Percentiles rank a stretch among this genome's conserved stretches.
Evolutionary conservation across 257 asterid genomes (phyloP).

Genomic region (Hygrophila difformis): DNA sequence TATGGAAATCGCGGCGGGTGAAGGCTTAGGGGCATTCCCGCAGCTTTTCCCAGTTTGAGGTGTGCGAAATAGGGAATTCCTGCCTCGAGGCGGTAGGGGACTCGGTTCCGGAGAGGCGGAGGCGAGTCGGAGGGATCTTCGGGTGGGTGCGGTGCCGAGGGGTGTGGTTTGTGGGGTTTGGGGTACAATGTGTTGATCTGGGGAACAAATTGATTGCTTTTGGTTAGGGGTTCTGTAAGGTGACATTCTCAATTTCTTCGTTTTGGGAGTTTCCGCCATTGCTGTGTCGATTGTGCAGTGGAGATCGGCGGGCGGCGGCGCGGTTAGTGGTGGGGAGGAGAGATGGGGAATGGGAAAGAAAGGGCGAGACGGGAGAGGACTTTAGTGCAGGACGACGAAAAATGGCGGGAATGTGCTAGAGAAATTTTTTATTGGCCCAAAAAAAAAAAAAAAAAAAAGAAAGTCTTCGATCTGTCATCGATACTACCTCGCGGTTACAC

Average conservation of each 20-base stretch:
- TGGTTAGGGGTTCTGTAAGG: constrained; percentile 21
- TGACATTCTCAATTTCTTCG: constrained; percentile 29
- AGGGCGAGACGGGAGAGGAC: background rate
- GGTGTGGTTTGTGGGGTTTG: constrained; percentile 36
- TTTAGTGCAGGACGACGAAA: background rate
- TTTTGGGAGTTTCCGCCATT: constrained; percentile 50
- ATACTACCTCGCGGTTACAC: too few species aligned
- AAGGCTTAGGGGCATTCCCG: constrained; percentile 16
- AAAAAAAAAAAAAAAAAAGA: too few species aligned
- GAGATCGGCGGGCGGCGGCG: constrained; percentile 11
- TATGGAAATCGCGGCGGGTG: constrained; percentile 21
- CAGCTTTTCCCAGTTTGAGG: constrained; percentile 4
- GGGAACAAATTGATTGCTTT: constrained; percentile 22
- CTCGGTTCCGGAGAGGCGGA: constrained; percentile 20
- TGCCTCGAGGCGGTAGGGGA: constrained; percentile 3
- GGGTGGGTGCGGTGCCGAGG: constrained; percentile 25
- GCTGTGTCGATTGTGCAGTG: constrained; percentile 3
- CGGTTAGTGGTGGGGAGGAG: background rate
- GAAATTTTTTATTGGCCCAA: too few species aligned
- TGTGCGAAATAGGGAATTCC: constrained; percentile 26
- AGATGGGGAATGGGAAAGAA: background rate
- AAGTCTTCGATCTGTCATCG: too few species aligned
- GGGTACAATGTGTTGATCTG: constrained; percentile 31
- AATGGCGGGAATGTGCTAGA: constrained; percentile 30
- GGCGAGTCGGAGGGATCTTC: constrained; percentile 61